Conservation (phyloP, 495 filamentous ascomycete genomes). For the Echria macrotheca region DNA sequence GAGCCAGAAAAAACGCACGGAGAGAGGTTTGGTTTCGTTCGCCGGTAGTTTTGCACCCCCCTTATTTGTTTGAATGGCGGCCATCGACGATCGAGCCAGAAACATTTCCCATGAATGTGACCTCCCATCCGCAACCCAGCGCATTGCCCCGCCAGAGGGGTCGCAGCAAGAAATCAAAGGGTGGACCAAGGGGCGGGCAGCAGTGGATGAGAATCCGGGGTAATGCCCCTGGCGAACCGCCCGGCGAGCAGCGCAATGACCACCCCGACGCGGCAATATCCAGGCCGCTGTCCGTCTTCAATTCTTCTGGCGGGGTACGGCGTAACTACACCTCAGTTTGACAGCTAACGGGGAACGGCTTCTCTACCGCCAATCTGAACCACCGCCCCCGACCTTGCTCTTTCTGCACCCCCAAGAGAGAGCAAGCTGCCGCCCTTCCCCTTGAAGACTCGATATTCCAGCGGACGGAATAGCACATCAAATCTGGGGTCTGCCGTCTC, state of each 20-base stretch:
- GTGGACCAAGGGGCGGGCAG: background rate
- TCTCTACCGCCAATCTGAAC: no score
- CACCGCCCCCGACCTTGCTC: no score
- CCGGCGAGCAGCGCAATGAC: slow-evolving; percentile 4
- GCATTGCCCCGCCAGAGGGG: background rate
- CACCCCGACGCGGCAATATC: slow-evolving; percentile 8
- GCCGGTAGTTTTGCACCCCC: background rate
- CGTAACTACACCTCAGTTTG: no score
- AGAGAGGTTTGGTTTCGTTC: slow-evolving; percentile 3
- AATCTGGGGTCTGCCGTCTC: slow-evolving; percentile 17
- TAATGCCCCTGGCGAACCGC: slow-evolving; percentile 15
- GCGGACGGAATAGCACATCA: background rate
- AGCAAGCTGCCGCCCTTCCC: background rate
- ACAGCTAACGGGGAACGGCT: slow-evolving; percentile 7
- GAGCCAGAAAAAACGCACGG: background rate
- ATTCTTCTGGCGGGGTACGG: slow-evolving; percentile 14
- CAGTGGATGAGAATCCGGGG: slow-evolving; percentile 26
- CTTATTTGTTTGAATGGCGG: background rate
- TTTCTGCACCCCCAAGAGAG: no score
- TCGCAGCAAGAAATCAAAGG: background rate
- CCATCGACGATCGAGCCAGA: no score
- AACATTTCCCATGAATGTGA: no score
- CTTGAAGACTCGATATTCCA: no score
- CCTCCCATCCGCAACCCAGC: no score
- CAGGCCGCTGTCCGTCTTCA: background rate